A percentile compares a stretch with the other conserved stretches of the same genome.
phyloP scores from a whole-genome alignment of 345 rosid genomes.

The Camelina neglecta region DNA sequence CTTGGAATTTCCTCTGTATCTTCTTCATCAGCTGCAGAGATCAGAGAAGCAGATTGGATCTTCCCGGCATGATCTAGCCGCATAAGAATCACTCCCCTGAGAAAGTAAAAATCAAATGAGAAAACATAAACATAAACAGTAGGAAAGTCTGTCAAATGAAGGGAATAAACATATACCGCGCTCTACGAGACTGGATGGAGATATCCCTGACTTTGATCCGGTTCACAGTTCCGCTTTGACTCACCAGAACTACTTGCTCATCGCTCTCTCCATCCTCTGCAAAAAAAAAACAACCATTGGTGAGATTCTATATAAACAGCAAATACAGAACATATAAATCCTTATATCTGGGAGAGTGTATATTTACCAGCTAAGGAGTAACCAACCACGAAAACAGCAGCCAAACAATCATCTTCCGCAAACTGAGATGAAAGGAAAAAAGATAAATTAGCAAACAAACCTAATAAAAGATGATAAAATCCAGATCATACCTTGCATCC shows the following conservation, averaged over 20 bases:
- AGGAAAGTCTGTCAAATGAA: background rate
- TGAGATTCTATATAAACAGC: constrained; percentile 20
- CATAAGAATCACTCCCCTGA: constrained; percentile 95
- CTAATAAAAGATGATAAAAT: constrained; percentile 15
- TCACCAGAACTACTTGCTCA: constrained; percentile 91
- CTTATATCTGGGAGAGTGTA: background rate
- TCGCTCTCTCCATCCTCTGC: constrained; percentile 91
- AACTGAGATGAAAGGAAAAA: constrained; percentile 50
- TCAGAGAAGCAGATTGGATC: constrained; percentile 89
- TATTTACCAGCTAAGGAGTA: constrained; percentile 76
- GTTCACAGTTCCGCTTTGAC: constrained; percentile 91
- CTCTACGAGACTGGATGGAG: constrained; percentile 85
- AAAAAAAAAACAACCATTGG: constrained; percentile 5
- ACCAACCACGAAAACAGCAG: constrained; percentile 90
- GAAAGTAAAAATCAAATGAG: constrained; percentile 9
- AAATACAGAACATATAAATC: background rate
- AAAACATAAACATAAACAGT: background rate
- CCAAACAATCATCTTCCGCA: constrained; percentile 72
- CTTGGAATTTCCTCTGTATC: constrained; percentile 44
- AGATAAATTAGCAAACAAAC: constrained; percentile 17
- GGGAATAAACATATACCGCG: constrained; percentile 56
- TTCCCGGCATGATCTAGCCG: constrained; percentile 86
- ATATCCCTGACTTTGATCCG: constrained; percentile 92
- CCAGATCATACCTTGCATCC: constrained; percentile 72
- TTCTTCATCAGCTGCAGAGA: constrained; percentile 62